These are phyloP conservation scores for Multifurca ochricompacta DNA, from an alignment of 768 basidiomycete genomes.

Conservation along the genomic window DNA sequence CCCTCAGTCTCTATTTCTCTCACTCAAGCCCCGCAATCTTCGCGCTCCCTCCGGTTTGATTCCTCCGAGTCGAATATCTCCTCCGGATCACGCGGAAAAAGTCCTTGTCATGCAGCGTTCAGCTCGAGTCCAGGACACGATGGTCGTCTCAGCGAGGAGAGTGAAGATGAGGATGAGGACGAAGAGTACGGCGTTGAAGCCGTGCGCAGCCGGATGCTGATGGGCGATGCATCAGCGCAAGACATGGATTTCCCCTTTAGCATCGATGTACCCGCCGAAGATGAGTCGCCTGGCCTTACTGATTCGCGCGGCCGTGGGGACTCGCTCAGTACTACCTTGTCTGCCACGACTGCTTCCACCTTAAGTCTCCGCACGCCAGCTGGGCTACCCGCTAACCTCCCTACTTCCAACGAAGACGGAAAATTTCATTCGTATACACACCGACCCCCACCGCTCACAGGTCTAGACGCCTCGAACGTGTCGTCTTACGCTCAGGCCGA, in stretches of 20 bases:
- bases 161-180: no score
- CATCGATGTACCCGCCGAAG: constrained; percentile 45
- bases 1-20: background rate
- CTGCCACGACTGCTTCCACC: constrained; percentile 17
- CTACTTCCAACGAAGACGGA: background rate
- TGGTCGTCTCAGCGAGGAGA: background rate
- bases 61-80: background rate
- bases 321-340: constrained; percentile 48
- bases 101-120: background rate
- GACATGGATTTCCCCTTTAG: constrained; percentile 49
- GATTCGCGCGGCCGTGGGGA: constrained; percentile 39
- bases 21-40: background rate
- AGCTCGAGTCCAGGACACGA: background rate
- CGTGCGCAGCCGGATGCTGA: background rate
- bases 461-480: constrained; percentile 50
- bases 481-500: constrained; percentile 76
- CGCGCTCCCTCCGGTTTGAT: background rate
- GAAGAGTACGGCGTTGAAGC: constrained; percentile 24
- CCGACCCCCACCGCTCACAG: constrained; percentile 25
- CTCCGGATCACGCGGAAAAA: background rate
- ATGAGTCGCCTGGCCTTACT: background rate
- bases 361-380: background rate
- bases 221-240: background rate
- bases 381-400: background rate
- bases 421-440: background rate